These are phyloP conservation scores for Skeletonema menzelii DNA, from an alignment of 108 stramenopile species.

Conservation along the genomic window DNA sequence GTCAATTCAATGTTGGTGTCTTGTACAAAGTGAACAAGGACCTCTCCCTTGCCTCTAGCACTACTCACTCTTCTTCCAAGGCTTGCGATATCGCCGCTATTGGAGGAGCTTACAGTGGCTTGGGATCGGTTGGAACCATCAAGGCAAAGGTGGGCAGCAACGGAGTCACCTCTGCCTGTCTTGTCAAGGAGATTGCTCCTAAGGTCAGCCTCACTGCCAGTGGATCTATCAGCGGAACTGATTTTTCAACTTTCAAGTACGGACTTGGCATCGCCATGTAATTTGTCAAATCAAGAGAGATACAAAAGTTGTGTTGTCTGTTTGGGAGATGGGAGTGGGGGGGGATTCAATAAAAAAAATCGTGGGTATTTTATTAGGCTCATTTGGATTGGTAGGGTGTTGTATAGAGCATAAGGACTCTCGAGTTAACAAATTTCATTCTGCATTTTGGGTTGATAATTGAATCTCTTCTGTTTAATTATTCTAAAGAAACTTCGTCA, in stretches of 20 bases:
- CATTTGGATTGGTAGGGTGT: background rate
- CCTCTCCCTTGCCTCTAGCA: slow-evolving; percentile 76
- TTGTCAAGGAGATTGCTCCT: slow-evolving; percentile 85
- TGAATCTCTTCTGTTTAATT: slow-evolving; percentile 3
- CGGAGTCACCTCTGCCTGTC: slow-evolving; percentile 70
- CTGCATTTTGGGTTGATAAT: slow-evolving; percentile 1
- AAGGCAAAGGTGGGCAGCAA: slow-evolving; percentile 87
- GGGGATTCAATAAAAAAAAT: slow-evolving; percentile 1
- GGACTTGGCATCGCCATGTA: slow-evolving; percentile 86
- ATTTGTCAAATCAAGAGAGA: slow-evolving; percentile 20
- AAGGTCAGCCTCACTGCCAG: slow-evolving; percentile 87
- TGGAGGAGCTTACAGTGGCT: slow-evolving; percentile 78
- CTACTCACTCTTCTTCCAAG: slow-evolving; percentile 81
- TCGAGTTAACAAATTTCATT: slow-evolving; percentile 29
- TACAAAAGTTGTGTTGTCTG: background rate
- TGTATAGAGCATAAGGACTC: background rate
- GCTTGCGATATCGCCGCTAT: slow-evolving; percentile 61
- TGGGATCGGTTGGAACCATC: slow-evolving; percentile 68
- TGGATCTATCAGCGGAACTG: slow-evolving; percentile 74
- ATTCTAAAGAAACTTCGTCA: background rate
- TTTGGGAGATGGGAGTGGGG: background rate
- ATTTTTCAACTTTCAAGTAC: slow-evolving; percentile 84
- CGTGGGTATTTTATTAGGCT: slow-evolving; percentile 1
- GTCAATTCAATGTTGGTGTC: slow-evolving; percentile 73
- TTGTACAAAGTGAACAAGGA: slow-evolving; percentile 85